Conservation (phyloP, 208 protist species). For the Zelonia costaricensis region DNA sequence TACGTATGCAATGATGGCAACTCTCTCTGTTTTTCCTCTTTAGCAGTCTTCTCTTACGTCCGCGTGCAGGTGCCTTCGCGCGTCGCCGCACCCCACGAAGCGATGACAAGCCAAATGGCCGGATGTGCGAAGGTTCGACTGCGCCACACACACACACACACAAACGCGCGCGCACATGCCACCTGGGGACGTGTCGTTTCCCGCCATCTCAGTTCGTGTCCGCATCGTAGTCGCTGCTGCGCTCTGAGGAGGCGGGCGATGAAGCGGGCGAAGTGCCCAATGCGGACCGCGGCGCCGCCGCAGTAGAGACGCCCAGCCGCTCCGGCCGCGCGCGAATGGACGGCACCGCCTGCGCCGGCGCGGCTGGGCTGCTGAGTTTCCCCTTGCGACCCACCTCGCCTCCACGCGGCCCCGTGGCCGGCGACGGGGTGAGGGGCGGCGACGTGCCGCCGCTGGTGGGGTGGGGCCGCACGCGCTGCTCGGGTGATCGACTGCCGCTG, state of each 20-base stretch:
- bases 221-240: constrained; percentile 10
- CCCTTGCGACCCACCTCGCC: background rate
- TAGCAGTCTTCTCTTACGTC: too few relatives aligned
- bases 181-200: background rate
- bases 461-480: constrained; percentile 5
- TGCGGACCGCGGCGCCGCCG: background rate
- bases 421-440: constrained; percentile 2
- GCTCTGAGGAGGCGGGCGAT: background rate
- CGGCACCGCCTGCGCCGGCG: constrained; percentile 3
- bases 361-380: background rate
- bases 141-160: background rate
- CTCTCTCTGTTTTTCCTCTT: too few relatives aligned
- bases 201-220: background rate
- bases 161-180: background rate
- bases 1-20: too few relatives aligned
- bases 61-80: too few relatives aligned
- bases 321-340: constrained; percentile 13
- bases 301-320: background rate
- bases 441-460: background rate
- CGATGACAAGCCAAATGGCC: background rate
- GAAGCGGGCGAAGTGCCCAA: background rate
- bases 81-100: too few relatives aligned
- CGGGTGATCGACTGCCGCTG: constrained; percentile 11
- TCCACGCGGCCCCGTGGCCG: constrained; percentile 10
- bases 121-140: background rate